Evolutionary conservation across 2,329 filamentous ascomycete species (phyloP).

Genomic region (Scorias spongiosa): DNA sequence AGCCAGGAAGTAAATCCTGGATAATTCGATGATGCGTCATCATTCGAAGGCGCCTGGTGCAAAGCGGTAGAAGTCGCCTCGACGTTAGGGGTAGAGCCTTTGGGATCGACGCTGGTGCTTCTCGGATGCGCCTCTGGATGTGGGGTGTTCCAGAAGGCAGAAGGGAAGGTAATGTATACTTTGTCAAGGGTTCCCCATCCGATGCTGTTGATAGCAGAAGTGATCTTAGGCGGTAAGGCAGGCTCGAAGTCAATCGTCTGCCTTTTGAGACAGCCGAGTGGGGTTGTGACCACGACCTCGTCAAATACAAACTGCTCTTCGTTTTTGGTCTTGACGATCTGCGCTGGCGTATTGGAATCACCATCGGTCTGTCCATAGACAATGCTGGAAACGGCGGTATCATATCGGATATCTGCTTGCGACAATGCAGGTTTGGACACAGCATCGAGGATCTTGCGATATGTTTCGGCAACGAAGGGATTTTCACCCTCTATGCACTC

Average conservation of each 20-base stretch:
- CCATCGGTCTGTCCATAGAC: conserved; percentile 7
- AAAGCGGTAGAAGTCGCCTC: conserved; percentile 23
- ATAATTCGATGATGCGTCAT: conserved; percentile 24
- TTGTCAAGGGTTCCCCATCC: conserved; percentile 60
- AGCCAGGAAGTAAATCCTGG: conserved; percentile 66
- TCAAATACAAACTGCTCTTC: conserved; percentile 42
- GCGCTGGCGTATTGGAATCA: conserved; percentile 30
- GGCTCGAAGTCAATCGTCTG: conserved; percentile 45
- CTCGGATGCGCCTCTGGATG: not conserved
- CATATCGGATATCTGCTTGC: conserved; percentile 39
- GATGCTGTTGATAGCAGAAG: conserved; percentile 46
- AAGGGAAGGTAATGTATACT: conserved; percentile 49
- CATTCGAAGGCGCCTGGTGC: conserved; percentile 13
- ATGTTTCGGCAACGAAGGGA: conserved; percentile 46
- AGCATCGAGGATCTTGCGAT: conserved; percentile 42
- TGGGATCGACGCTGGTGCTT: conserved; percentile 1
- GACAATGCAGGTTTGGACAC: conserved; percentile 43
- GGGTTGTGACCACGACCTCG: conserved; percentile 52
- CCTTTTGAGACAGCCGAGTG: conserved; percentile 53
- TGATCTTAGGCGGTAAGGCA: conserved; percentile 40
- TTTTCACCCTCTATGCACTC: conserved; percentile 62
- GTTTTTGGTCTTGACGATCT: conserved; percentile 23
- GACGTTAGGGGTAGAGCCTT: conserved; percentile 20
- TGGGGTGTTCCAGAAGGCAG: conserved; percentile 52
- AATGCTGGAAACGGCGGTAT: conserved; percentile 31